Evolutionary conservation across 768 basidiomycete species (phyloP).

Genomic region (Aureoboletus auriporus): DNA sequence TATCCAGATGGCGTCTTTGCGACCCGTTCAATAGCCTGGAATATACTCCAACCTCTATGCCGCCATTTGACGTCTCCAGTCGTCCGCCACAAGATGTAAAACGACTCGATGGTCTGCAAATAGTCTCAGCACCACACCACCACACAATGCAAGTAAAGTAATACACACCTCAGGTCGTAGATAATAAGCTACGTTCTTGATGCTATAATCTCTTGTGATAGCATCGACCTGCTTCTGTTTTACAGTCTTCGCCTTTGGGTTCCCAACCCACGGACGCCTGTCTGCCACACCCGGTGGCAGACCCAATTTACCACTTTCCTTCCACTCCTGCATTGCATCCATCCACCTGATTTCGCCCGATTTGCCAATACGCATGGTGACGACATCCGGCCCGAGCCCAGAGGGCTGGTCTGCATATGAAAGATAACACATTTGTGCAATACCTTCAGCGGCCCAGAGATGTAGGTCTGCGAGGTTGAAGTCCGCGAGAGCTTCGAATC

Average conservation of each 20-base stretch:
- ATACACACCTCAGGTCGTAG: slow-evolving; percentile 64
- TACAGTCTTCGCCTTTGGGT: slow-evolving; percentile 15
- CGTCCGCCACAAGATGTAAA: slow-evolving; percentile 67
- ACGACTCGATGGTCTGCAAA: slow-evolving; percentile 62
- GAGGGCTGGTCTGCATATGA: slow-evolving; percentile 68
- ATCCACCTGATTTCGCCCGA: slow-evolving; percentile 24
- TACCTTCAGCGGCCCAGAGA: slow-evolving; percentile 71
- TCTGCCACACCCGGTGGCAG: slow-evolving; percentile 52
- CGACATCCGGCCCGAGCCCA: slow-evolving; percentile 63
- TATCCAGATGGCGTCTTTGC: slow-evolving; percentile 61
- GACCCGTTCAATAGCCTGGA: slow-evolving; percentile 58
- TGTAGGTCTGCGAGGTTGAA: slow-evolving; percentile 63
- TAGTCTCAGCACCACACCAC: slow-evolving; percentile 3
- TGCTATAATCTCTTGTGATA: slow-evolving; percentile 49
- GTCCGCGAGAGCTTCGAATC: slow-evolving; percentile 36
- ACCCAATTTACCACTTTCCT: slow-evolving; percentile 40
- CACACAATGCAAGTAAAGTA: background rate
- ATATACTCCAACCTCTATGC: slow-evolving; percentile 66
- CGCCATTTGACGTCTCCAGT: slow-evolving; percentile 70
- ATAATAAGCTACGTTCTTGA: slow-evolving; percentile 46
- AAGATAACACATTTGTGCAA: slow-evolving; percentile 67
- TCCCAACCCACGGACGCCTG: slow-evolving; percentile 26
- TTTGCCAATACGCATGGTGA: slow-evolving; percentile 33
- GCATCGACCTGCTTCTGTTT: slow-evolving; percentile 20
- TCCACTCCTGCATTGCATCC: slow-evolving; percentile 44